Evolutionary conservation across 2,329 filamentous ascomycete species (phyloP), one percentile per base, ranked within the genome.

Genomic region (Neofusicoccum ribis): DNA sequence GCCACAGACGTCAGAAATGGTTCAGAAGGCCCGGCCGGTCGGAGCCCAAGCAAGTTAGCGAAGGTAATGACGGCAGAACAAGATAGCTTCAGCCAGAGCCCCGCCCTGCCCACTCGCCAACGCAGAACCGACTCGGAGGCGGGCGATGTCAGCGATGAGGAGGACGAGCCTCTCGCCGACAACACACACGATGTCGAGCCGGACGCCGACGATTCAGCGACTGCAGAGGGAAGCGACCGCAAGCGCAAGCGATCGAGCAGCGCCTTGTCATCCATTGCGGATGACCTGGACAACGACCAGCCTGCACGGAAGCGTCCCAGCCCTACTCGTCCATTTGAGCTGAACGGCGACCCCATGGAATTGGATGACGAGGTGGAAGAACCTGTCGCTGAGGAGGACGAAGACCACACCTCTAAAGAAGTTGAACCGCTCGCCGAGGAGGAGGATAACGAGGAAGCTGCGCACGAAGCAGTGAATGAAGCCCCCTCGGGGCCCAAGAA

Each of bases 181-280:
- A 41, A 34, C 14, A 56, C 27, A 43, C 58, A 27, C 36, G 43
- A 63, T 41, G 43, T 17, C 37, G 54, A 54, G 14, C 34, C 58
- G 6, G 47, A 66, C 36, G 34, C 34, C 23, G 64, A 63, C 14
- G 50, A 63, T 17, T 46, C 46, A 15, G 37, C 64, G 9, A 44
- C 44, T n/a, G 56, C n/a, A 5, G 64, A 66, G 11, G 44, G 41
- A 9, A 56, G 39, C 17, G 74, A 73, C 23, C 74, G 73, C 68
- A 83, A 83, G 69, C 76, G 82, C 47, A 84, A 83, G 70, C 76
- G 82, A 63, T 73, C 79, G 59, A 78, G 76, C 60, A 73, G 72
- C 43, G 76, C 74, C 44, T 73, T 74, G 15, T 81, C 77, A 68
- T 75, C 77, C 47, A 50, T 65, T 58, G 72, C 71, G n/a, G 76